These are phyloP conservation scores for Thielaviopsis ethacetica DNA, from an alignment of 2,329 filamentous ascomycete species.

Conservation along the genomic window DNA sequence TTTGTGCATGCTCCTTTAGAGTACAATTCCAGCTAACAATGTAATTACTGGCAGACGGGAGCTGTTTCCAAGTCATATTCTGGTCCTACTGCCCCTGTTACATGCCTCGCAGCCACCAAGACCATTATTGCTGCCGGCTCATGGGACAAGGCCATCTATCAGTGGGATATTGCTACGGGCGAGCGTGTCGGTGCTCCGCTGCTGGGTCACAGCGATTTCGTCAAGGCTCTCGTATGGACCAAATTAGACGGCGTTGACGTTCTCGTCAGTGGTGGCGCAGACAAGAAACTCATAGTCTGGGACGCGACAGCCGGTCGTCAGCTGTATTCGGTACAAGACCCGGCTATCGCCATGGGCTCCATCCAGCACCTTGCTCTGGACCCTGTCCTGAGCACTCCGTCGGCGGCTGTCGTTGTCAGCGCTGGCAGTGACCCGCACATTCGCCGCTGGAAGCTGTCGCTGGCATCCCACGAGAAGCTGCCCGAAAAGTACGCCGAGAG, in stretches of 20 bases:
- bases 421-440: conserved; percentile 71
- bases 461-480: conserved; percentile 37
- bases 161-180: conserved; percentile 52
- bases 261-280: conserved; percentile 60
- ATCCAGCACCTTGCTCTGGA: conserved; percentile 69
- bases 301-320: conserved; percentile 50
- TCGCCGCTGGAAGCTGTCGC: conserved; percentile 53
- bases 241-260: conserved; percentile 43
- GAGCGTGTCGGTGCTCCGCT: conserved; percentile 38
- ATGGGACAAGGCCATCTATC: conserved; percentile 90
- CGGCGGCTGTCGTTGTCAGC: conserved; percentile 49
- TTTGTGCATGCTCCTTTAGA: too few relatives aligned
- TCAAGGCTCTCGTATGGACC: conserved; percentile 59
- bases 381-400: conserved; percentile 35
- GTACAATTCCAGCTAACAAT: background rate
- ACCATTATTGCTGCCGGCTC: conserved; percentile 65
- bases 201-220: conserved; percentile 74
- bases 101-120: conserved; percentile 52
- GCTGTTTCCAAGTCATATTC: conserved; percentile 34
- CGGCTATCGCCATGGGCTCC: conserved; percentile 52
- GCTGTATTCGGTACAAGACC: conserved; percentile 64
- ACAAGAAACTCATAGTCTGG: conserved; percentile 75
- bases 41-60: background rate
- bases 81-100: conserved; percentile 66
- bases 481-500: conserved; percentile 25